phyloP scores from a whole-genome alignment of 306 rosid species.

The Gillenia trifoliata region DNA sequence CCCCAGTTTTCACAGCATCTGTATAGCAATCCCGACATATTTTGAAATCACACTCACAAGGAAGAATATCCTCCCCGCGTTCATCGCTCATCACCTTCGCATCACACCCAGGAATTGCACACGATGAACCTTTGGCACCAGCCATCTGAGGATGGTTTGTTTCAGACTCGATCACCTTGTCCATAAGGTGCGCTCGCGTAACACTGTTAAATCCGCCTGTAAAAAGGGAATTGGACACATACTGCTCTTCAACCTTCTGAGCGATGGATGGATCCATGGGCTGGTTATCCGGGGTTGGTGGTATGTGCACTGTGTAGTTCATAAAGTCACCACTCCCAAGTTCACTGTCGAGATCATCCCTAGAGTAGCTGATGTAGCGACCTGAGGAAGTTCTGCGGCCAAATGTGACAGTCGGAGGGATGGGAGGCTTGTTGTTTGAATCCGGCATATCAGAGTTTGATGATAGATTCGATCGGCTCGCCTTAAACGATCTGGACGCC shows the following conservation, averaged over 20 bases:
- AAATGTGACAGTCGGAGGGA: conserved; percentile 74
- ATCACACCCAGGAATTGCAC: conserved; percentile 92
- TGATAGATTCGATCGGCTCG: conserved; percentile 57
- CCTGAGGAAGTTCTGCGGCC: conserved; percentile 84
- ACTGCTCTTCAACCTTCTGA: conserved; percentile 91
- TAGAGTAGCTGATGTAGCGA: conserved; percentile 79
- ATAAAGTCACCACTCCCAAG: conserved; percentile 62
- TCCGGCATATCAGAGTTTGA: conserved; percentile 56
- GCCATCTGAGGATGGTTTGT: conserved; percentile 96
- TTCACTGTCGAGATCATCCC: conserved; percentile 95
- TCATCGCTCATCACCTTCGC: conserved; percentile 86
- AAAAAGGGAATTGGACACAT: conserved; percentile 81
- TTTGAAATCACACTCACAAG: conserved; percentile 97
- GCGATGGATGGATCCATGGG: conserved; percentile 87
- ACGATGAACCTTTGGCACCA: conserved; percentile 82
- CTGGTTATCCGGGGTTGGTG: conserved; percentile 93
- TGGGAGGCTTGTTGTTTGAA: conserved; percentile 52
- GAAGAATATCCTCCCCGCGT: conserved; percentile 82
- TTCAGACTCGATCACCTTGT: conserved; percentile 87
- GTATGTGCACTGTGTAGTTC: conserved; percentile 86
- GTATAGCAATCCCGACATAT: conserved; percentile 90
- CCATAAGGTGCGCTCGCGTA: conserved; percentile 89
- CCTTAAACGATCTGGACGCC: conserved; percentile 62
- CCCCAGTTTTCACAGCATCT: conserved; percentile 80
- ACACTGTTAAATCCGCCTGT: conserved; percentile 91